Conservation (phyloP, 306 rosid genomes). For the Mucuna pruriens region DNA sequence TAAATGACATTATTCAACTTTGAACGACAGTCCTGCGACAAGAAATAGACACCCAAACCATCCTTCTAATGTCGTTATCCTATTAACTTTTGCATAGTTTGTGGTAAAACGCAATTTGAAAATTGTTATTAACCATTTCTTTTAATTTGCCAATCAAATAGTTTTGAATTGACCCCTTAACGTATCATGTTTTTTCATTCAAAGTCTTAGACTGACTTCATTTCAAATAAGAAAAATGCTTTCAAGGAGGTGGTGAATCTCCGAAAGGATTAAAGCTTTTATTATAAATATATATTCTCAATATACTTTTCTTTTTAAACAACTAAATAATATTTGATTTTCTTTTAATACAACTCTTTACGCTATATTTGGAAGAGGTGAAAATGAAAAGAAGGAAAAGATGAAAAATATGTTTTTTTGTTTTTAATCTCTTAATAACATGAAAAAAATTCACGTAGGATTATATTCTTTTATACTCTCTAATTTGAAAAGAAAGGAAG, state of each 20-base stretch:
- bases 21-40: neutral
- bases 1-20: neutral
- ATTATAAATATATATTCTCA: neutral
- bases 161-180: neutral
- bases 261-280: neutral
- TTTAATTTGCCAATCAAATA: neutral
- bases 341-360: too few species aligned
- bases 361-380: too few species aligned
- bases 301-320: too few species aligned
- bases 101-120: neutral
- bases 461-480: too few species aligned
- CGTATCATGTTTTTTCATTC: neutral
- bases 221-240: neutral
- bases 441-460: too few species aligned
- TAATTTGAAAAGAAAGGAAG: too few species aligned
- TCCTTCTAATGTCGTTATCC: neutral
- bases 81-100: neutral
- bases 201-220: neutral
- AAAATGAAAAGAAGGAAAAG: too few species aligned
- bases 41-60: neutral
- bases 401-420: too few species aligned
- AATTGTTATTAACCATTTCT: neutral
- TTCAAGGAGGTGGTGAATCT: neutral
- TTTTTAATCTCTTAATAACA: too few species aligned
- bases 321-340: too few species aligned